Evolutionary conservation across 2,329 filamentous ascomycete species (phyloP), one percentile per base, ranked within the genome.

Genomic region (Epichloe brachyelytri): DNA sequence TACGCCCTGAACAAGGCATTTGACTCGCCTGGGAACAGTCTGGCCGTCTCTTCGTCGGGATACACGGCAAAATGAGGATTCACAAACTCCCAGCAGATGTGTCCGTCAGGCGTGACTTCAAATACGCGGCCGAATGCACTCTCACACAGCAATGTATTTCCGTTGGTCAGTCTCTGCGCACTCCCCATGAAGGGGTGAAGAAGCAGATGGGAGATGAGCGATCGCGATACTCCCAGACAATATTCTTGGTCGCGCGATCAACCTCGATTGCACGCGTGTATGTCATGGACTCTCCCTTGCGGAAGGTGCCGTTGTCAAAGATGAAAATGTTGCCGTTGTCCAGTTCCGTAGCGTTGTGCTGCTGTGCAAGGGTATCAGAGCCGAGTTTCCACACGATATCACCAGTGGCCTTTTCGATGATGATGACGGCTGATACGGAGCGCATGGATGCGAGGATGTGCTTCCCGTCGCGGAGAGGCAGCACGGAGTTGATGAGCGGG

Each of bases 161-260:
- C 60, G 12, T 64, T 64, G 0, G 51, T 49, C 0, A 63, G 48
- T 7, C 62, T 54, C 53, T 64, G 62, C 0, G 61, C 61, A 40
- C 61, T 63, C 0, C 60, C 61, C 62, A 63, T 63, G 34, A 64
- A 64, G 0, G 61, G 1, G 61, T 63, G 22, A 63, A 64, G 49
- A 64, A 63, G 50, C 58, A 59, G 14, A 59, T 53, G 56, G 62
- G 61, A 49, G 61, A 60, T 3, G 60, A 60, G 3, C 54, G 53
- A 33, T 63, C 62, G 1, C 61, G 57, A 20, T 64, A 64, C 51
- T 63, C 60, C 61, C 61, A 63, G 4, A 62, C 58, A 38, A 64
- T 57, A 2, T 58, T 20, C 45, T 57, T 58, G 1, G 57, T 59
- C 0, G 33, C 12, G 15, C 60, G 47, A 17, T 62, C 58, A 0